Evolutionary conservation across 148 eudicot genomes (phyloP).

Genomic region (Drosera capensis): DNA sequence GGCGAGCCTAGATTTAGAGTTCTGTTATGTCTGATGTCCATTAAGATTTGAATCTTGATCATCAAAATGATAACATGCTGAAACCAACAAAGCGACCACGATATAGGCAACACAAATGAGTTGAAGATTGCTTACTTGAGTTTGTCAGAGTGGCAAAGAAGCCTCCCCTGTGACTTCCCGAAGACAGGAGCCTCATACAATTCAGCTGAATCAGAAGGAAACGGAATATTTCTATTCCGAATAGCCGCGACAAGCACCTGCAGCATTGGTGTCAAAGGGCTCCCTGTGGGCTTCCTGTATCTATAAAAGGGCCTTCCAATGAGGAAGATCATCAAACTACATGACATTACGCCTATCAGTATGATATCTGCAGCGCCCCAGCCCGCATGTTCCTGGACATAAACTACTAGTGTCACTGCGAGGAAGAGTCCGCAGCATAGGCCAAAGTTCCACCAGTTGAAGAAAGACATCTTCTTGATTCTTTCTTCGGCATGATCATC

Average conservation of each 20-base stretch:
- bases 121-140: slow-evolving; percentile 30
- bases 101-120: background rate
- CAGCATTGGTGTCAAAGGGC: slow-evolving; percentile 51
- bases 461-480: slow-evolving; percentile 51
- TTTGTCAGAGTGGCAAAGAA: slow-evolving; percentile 31
- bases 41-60: too few species aligned
- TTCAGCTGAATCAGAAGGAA: slow-evolving; percentile 22
- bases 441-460: slow-evolving; percentile 75
- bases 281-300: slow-evolving; percentile 37
- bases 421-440: slow-evolving; percentile 50
- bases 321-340: slow-evolving; percentile 28
- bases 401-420: slow-evolving; percentile 64
- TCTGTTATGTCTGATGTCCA: too few species aligned
- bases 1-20: too few species aligned
- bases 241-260: slow-evolving; percentile 68
- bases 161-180: slow-evolving; percentile 17
- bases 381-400: slow-evolving; percentile 48
- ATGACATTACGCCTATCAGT: slow-evolving; percentile 28
- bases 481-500: slow-evolving; percentile 46
- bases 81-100: background rate
- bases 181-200: slow-evolving; percentile 26
- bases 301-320: slow-evolving; percentile 58
- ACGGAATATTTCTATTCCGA: slow-evolving; percentile 36
- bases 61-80: background rate
- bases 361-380: slow-evolving; percentile 49